These are phyloP conservation scores for Syzygium malaccense DNA, from an alignment of 441 rosid genomes.

Conservation along the genomic window DNA sequence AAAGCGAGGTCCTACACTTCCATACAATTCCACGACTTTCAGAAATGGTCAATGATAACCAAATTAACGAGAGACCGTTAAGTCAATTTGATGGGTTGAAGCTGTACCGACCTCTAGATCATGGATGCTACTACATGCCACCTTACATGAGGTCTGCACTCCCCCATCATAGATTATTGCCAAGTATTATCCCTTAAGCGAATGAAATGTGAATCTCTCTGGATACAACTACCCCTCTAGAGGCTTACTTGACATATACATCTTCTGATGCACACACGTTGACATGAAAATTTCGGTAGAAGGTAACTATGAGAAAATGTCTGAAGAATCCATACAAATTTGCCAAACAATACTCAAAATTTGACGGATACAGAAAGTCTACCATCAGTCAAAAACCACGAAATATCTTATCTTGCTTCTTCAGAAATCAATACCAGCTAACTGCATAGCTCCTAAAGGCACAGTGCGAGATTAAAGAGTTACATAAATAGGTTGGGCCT, in stretches of 20 bases:
- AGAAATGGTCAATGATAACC: neutral
- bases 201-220: neutral
- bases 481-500: constrained; percentile 33
- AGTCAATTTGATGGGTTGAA: neutral
- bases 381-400: neutral
- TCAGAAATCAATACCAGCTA: neutral
- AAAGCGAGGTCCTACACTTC: neutral
- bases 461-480: neutral
- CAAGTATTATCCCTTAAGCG: neutral
- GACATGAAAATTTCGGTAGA: neutral
- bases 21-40: neutral
- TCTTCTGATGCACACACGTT: neutral
- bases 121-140: neutral
- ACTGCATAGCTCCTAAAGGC: neutral
- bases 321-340: neutral
- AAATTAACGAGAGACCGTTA: neutral
- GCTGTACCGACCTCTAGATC: neutral
- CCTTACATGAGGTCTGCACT: neutral
- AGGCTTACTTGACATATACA: neutral
- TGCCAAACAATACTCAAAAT: neutral
- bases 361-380: neutral
- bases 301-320: neutral
- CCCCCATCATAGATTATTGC: neutral
- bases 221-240: neutral
- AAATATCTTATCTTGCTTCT: neutral